Conservation (phyloP, 805 yeast genomes). For the Wickerhamiella nectarea region DNA sequence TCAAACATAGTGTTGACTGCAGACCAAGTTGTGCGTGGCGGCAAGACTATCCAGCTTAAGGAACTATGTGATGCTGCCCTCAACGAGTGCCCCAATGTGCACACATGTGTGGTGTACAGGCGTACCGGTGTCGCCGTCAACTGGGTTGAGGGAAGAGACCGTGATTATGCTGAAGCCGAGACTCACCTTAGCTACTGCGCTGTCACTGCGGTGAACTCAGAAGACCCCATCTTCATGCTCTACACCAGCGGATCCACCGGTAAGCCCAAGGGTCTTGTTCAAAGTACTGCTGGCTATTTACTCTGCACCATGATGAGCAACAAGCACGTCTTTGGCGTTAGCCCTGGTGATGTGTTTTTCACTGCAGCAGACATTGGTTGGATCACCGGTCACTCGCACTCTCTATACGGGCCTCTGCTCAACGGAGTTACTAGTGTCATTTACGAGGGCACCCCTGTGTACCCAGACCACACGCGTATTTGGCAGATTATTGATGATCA, state of each 20-base stretch:
- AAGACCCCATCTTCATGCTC: slow-evolving; percentile 66
- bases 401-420: slow-evolving; percentile 64
- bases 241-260: slow-evolving; percentile 85
- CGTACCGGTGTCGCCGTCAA: slow-evolving; percentile 53
- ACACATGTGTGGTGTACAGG: slow-evolving; percentile 55
- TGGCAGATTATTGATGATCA: slow-evolving; percentile 81
- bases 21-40: slow-evolving; percentile 76
- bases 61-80: slow-evolving; percentile 74
- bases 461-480: slow-evolving; percentile 65
- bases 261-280: slow-evolving; percentile 77
- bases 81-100: slow-evolving; percentile 48
- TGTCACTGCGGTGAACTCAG: slow-evolving; percentile 64
- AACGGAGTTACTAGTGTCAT: slow-evolving; percentile 69
- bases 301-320: slow-evolving; percentile 62
- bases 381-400: slow-evolving; percentile 83
- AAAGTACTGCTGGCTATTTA: slow-evolving; percentile 67
- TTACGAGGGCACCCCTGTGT: slow-evolving; percentile 80
- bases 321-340: slow-evolving; percentile 64
- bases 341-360: slow-evolving; percentile 58
- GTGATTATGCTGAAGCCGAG: slow-evolving; percentile 61
- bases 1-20: slow-evolving; percentile 64
- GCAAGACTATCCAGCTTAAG: slow-evolving; percentile 66
- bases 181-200: slow-evolving; percentile 58
- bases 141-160: slow-evolving; percentile 45
- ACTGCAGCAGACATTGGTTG: slow-evolving; percentile 88